Base-by-base conservation (phyloP, 2,329 filamentous ascomycete genomes). In the Clarireedia monteithiana region DNA sequence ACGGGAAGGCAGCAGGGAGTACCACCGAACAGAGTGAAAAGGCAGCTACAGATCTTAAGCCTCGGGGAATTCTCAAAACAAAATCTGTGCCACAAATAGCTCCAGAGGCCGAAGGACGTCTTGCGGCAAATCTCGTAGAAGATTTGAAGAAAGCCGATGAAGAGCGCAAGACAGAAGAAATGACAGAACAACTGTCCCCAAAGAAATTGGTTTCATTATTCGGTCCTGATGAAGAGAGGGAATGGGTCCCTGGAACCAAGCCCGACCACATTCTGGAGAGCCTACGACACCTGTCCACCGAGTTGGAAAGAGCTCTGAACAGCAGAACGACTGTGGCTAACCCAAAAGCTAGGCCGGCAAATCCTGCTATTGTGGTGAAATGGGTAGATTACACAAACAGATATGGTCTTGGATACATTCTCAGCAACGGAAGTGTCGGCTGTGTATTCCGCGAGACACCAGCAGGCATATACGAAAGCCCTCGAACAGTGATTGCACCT, bases 301-400 rank as follows among this genome's bases (percentile, higher is more conserved):
- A 86, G 66, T 69, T 86, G 24, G 82, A 85, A 62, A 74, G 83
- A 48, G 82, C 83, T 3, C 71, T 86, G 6, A 85, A 85, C 62
- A 75, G 83, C 40, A 77, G 83, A 65, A 76, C 81, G 0, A 84
- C 82, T 76, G 82, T 82, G 20, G 75, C 83, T 53, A 73, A 84
- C 49, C 78, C 76, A 0, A 74, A 79, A 9, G 79, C 81, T 71
- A 73, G 78, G 57, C 71, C 77, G 59, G 69, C 77, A 55, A 70
- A 85, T 67, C 78, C 86, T 67, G 72, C 84, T 67, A 80, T 86
- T 46, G 83, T 86, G 12, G 81, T 86, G 10, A 90, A 91, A 67
- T 94, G 89, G 89, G 89, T 94, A 6, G 89, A 94, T 68, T 94
- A 94, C 70, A 90, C 88, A 58, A 89, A 91, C 71, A 91, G 91